Percentiles rank a stretch among this genome's conserved stretches.
These are phyloP conservation scores for Magnolia changhungtana DNA, from an alignment of 164 flowering plant genomes.

Conservation along the genomic window DNA sequence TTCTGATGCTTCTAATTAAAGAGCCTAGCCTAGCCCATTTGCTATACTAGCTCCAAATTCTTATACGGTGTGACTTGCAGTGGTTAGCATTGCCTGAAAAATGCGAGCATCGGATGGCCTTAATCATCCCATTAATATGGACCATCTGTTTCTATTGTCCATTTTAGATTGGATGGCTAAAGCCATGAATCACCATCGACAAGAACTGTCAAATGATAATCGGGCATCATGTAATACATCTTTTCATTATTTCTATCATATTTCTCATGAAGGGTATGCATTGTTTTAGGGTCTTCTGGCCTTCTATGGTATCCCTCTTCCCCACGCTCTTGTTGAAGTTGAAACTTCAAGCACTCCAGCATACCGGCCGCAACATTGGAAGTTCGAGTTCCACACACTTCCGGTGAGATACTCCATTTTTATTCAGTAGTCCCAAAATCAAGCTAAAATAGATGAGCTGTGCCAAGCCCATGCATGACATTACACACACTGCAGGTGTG, in stretches of 20 bases:
- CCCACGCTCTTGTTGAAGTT: constrained; percentile 32
- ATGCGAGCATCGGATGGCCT: not conserved
- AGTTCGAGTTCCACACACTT: constrained; percentile 58
- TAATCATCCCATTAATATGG: not conserved
- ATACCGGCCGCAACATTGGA: constrained; percentile 47
- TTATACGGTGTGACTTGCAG: no score
- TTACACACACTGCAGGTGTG: not conserved
- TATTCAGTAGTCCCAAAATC: not conserved
- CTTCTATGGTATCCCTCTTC: constrained; percentile 76
- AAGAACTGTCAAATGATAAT: not conserved
- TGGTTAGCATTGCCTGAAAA: no score
- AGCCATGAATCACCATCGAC: not conserved
- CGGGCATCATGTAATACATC: not conserved
- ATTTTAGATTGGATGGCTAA: not conserved
- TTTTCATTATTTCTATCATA: not conserved
- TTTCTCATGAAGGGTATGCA: not conserved
- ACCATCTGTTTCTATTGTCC: not conserved
- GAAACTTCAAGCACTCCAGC: constrained; percentile 31
- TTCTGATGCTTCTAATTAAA: not conserved
- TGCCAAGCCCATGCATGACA: not conserved
- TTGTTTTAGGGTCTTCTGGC: constrained; percentile 61
- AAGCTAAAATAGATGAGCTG: not conserved
- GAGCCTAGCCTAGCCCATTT: not conserved
- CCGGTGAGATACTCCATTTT: constrained; percentile 42
- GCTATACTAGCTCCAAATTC: not conserved